Conservation (phyloP, 495 filamentous ascomycete genomes). For the Penicillium coffeae region DNA sequence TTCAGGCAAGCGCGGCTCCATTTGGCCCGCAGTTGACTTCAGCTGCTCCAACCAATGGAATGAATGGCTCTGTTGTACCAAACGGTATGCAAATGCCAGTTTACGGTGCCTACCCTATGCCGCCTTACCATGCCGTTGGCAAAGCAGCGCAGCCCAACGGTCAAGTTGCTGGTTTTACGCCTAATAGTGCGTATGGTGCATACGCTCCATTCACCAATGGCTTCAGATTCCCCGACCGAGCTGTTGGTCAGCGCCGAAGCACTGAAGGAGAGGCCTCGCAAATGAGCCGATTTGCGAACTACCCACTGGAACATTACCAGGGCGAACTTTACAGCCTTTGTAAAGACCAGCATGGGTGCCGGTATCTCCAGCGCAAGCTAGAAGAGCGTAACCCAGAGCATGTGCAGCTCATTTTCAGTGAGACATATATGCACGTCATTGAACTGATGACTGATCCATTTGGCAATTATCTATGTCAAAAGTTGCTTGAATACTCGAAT, state of each 20-base stretch:
- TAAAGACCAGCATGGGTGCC: conserved; percentile 96
- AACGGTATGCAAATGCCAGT: conserved; percentile 27
- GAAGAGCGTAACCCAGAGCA: conserved; percentile 81
- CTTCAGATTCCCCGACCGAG: conserved; percentile 32
- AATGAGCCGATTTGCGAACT: conserved; percentile 64
- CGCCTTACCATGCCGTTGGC: conserved; percentile 26
- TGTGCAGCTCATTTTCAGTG: conserved; percentile 86
- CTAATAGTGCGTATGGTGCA: conserved; percentile 21
- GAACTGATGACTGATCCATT: conserved; percentile 99
- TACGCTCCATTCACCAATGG: conserved; percentile 27
- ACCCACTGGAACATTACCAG: conserved; percentile 70
- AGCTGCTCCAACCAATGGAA: conserved; percentile 12
- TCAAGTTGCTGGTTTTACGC: conserved; percentile 25
- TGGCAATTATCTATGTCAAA: conserved; percentile 97
- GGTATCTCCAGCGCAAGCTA: conserved; percentile 94
- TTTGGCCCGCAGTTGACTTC: conserved; percentile 52
- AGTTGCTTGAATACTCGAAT: conserved; percentile 86
- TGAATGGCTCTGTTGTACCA: conserved; percentile 16
- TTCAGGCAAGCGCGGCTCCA: conserved; percentile 72
- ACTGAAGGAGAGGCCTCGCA: conserved; percentile 37
- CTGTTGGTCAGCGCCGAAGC: conserved; percentile 22
- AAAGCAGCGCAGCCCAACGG: conserved; percentile 24
- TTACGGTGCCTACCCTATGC: conserved; percentile 29
- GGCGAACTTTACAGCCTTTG: conserved; percentile 83
- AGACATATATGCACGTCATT: conserved; percentile 85